Evolutionary conservation across 768 basidiomycete species (phyloP), one percentile per base, ranked within the genome.

Genomic region (Tulasnella sp.): DNA sequence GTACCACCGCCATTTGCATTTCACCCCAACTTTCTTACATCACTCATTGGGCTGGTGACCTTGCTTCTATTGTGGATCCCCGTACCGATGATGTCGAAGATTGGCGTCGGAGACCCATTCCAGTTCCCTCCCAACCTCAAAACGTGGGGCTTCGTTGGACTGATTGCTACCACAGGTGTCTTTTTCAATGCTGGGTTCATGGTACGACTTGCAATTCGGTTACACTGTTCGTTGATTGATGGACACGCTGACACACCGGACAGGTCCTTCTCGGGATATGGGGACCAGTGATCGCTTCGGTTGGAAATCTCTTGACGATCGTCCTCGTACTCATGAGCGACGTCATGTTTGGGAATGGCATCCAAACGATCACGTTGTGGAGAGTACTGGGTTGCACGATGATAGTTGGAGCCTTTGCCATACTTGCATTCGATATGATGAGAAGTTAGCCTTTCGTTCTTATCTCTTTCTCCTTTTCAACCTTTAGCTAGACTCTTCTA

Each of bases 251-350:
- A n/a, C n/a, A n/a, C n/a, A n/a, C n/a, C n/a, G n/a, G n/a, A n/a
- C n/a, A 91, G 88, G 75, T 86, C 54, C 73, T 94, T 2, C 72
- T 94, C 46, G 86, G 85, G 25, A 69, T 86, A 25, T 92, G 87
- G 86, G 90, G 90, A 3, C 90, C 90, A 5, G 80, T 92, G 39
- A 78, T 90, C 40, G 81, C 82, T 7, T 89, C 87, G 2, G 91
- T 96, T 31, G 91, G 90, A 42, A 90, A 80, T 68, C 76, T 98
- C n/a, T 75, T 94, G n/a, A 92, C 92, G 4, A 93, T 94, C 62
- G 87, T 94, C 35, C 75, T 96, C 48, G 86, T 91, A 12, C 78
- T 91, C 45, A 64, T 88, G 14, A 80, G 84, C 39, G 92, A 97
- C 69, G 74, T 84, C 6, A 62, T 83, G 15, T 83, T 91, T 60